Conservation (phyloP, 2,329 filamentous ascomycete species). For the Pyrenochaeta sp. region DNA sequence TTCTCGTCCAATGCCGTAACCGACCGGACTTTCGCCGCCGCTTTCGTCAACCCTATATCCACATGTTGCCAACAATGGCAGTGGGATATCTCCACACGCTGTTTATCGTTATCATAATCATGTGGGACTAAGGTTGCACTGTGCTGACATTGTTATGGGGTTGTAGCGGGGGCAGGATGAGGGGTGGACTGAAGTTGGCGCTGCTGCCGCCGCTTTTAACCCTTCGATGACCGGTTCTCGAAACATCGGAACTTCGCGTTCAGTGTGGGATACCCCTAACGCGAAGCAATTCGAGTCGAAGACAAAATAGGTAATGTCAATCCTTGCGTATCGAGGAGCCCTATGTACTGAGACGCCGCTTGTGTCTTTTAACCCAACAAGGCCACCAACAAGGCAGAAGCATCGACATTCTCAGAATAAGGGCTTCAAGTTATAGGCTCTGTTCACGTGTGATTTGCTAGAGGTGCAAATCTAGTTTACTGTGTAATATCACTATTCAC, state of each 20-base stretch:
- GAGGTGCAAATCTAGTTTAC: no score
- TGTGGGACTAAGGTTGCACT: constrained; percentile 3
- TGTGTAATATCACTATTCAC: no score
- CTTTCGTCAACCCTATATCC: constrained; percentile 14
- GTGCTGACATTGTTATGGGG: constrained; percentile 1
- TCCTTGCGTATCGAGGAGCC: no score
- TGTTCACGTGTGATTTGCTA: no score
- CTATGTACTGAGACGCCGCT: no score
- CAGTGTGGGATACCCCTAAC: background rate
- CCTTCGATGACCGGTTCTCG: background rate
- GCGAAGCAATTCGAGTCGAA: background rate
- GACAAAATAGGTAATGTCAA: no score
- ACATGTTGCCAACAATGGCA: constrained; percentile 21
- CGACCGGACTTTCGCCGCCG: constrained; percentile 25
- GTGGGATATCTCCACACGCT: constrained; percentile 28
- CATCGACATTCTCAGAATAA: no score
- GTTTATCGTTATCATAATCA: constrained; percentile 15
- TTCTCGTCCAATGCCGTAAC: constrained; percentile 29
- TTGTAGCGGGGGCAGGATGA: background rate
- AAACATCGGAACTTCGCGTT: background rate
- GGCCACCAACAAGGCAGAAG: no score
- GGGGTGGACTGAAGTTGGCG: background rate
- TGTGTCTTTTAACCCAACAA: no score
- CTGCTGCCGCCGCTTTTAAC: background rate
- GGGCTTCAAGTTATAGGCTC: no score